phyloP scores from a whole-genome alignment of 2,329 filamentous ascomycete genomes.

The Emydomyces testavorans region DNA sequence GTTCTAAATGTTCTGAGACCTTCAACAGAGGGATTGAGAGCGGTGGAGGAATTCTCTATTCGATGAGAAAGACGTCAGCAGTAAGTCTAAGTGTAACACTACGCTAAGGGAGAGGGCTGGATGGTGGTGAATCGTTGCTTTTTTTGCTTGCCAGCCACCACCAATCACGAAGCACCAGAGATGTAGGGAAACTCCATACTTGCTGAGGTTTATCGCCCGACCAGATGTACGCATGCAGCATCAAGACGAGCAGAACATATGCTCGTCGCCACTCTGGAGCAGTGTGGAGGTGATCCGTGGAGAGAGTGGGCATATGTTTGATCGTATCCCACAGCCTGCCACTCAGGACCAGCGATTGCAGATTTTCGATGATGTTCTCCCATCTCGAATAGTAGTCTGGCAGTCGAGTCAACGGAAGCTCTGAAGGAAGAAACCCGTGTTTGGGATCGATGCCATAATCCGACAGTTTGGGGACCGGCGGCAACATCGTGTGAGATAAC shows the following conservation, averaged over 20 bases:
- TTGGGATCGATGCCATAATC: constrained; percentile 58
- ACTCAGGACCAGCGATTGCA: constrained; percentile 77
- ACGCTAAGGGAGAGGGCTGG: no score
- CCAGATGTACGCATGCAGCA: constrained; percentile 84
- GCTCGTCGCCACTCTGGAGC: constrained; percentile 86
- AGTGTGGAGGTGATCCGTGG: constrained; percentile 66
- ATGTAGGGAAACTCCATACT: constrained; percentile 33
- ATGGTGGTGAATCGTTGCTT: not conserved
- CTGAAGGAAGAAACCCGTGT: constrained; percentile 78
- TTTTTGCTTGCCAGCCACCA: not conserved
- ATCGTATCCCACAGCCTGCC: constrained; percentile 70
- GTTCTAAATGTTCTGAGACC: constrained; percentile 65
- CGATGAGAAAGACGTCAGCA: constrained; percentile 4
- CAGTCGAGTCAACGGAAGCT: constrained; percentile 65
- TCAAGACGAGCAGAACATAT: constrained; percentile 65
- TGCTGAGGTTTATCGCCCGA: constrained; percentile 62
- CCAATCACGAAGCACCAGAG: not conserved
- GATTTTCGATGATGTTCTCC: constrained; percentile 75
- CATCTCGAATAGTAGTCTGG: constrained; percentile 90
- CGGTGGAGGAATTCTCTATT: constrained; percentile 57
- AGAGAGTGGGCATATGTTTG: constrained; percentile 70
- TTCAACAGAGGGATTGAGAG: constrained; percentile 73
- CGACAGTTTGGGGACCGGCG: constrained; percentile 43
- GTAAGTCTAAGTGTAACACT: not conserved
- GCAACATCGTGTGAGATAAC: constrained; percentile 31